Evolutionary conservation across 179 eudicot species (phyloP).

Genomic region (Vitellaria paradoxa): DNA sequence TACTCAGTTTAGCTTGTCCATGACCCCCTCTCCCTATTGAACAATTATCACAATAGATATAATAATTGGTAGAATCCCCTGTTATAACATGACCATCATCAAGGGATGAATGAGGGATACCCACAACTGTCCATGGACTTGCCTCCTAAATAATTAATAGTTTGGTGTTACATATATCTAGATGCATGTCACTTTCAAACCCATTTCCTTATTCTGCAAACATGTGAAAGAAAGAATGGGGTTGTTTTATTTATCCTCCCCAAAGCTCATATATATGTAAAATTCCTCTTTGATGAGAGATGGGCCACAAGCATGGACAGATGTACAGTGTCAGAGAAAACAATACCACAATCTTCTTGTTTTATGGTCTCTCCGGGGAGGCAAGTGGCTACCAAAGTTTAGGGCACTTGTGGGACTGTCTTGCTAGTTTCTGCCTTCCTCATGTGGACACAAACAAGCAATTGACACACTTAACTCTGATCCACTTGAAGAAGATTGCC

Average conservation of each 20-base stretch:
- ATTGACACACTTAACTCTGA: slow-evolving; percentile 18
- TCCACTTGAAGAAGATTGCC: slow-evolving; percentile 33
- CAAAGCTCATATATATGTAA: neutral
- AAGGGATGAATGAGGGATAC: too few species aligned
- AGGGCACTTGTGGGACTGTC: slow-evolving; percentile 20
- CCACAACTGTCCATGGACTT: too few species aligned
- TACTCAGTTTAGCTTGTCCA: too few species aligned
- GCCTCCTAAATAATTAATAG: neutral
- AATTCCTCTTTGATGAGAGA: slow-evolving; percentile 1
- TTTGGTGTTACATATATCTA: neutral
- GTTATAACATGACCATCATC: too few species aligned
- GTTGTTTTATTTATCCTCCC: slow-evolving; percentile 2
- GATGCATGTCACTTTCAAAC: slow-evolving; percentile 25
- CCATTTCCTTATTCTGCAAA: slow-evolving; percentile 9
- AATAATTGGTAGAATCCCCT: too few species aligned
- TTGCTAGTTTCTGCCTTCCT: neutral
- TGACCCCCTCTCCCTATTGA: too few species aligned
- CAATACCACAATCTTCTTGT: slow-evolving; percentile 37
- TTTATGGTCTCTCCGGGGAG: slow-evolving; percentile 27
- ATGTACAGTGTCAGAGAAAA: slow-evolving; percentile 22
- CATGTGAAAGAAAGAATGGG: slow-evolving; percentile 26
- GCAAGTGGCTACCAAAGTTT: slow-evolving; percentile 17
- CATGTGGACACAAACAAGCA: neutral
- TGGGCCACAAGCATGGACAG: slow-evolving; percentile 33
- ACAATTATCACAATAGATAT: too few species aligned